A percentile compares a stretch with the other conserved stretches of the same genome.
These are phyloP conservation scores for Sideroxylon spinosum DNA, from an alignment of 179 eudicot species.

Conservation along the genomic window DNA sequence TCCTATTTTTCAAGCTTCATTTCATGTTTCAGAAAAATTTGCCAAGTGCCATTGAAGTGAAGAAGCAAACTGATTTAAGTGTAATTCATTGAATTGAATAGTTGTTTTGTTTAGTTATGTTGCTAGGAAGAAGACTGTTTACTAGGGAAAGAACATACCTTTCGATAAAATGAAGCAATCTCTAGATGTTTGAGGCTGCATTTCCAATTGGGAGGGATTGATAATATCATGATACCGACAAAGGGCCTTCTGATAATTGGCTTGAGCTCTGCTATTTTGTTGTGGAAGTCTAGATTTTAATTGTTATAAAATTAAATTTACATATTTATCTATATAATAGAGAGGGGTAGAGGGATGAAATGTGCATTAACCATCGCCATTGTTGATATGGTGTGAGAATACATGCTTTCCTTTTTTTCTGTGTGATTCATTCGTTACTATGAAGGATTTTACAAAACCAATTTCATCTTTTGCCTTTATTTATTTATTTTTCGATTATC, in stretches of 20 bases:
- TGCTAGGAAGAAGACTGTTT: background rate
- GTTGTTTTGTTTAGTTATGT: background rate
- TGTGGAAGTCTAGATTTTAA: background rate
- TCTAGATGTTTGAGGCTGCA: background rate
- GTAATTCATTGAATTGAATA: background rate
- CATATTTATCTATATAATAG: no score
- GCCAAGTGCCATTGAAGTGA: background rate
- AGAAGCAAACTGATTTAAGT: background rate
- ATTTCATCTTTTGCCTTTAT: background rate
- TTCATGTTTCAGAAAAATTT: background rate
- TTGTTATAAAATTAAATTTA: background rate
- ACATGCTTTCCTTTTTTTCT: background rate
- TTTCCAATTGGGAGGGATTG: background rate
- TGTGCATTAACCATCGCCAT: background rate
- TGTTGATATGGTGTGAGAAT: background rate
- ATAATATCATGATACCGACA: background rate
- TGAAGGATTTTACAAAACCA: background rate
- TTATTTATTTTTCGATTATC: no score
- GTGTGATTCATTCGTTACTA: background rate
- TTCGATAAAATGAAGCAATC: background rate
- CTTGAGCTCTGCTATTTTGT: background rate
- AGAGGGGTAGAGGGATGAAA: background rate
- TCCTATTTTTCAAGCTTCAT: background rate
- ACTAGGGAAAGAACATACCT: background rate
- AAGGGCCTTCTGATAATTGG: slow-evolving; percentile 1